Conservation (phyloP, 306 rosid genomes). For the Pyrus pyrifolia region DNA sequence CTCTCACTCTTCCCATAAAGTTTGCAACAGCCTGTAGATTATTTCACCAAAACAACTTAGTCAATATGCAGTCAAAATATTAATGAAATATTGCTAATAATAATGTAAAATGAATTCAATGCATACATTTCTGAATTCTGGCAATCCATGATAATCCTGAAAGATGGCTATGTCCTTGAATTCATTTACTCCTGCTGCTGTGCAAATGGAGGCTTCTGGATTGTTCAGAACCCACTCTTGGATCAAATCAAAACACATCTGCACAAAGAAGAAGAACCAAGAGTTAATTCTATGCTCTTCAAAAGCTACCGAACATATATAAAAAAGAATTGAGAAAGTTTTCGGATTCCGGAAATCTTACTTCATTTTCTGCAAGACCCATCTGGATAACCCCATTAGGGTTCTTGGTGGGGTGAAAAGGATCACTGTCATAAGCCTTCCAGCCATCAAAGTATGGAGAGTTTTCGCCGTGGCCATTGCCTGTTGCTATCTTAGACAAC, state of each 20-base stretch:
- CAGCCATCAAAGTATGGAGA: constrained; percentile 77
- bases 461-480: constrained; percentile 65
- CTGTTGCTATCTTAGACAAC: constrained; percentile 60
- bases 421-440: constrained; percentile 66
- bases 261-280: constrained; percentile 5
- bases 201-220: constrained; percentile 78
- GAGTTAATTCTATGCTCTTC: not conserved
- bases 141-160: constrained; percentile 82
- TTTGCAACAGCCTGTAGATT: constrained; percentile 66
- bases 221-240: constrained; percentile 49
- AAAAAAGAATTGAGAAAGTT: not conserved
- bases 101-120: not conserved
- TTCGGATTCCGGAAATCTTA: constrained; percentile 5
- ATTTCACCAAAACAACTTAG: not conserved
- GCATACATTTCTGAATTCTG: constrained; percentile 66
- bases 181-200: constrained; percentile 41
- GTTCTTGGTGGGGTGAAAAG: constrained; percentile 53
- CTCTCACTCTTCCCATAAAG: constrained; percentile 68
- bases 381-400: constrained; percentile 75
- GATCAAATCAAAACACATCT: constrained; percentile 56
- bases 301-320: not conserved
- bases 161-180: constrained; percentile 57
- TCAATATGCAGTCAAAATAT: not conserved
- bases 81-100: not conserved
- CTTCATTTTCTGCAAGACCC: constrained; percentile 92